Conservation (phyloP, 257 asterid species). For the Nicotiana otophora region DNA sequence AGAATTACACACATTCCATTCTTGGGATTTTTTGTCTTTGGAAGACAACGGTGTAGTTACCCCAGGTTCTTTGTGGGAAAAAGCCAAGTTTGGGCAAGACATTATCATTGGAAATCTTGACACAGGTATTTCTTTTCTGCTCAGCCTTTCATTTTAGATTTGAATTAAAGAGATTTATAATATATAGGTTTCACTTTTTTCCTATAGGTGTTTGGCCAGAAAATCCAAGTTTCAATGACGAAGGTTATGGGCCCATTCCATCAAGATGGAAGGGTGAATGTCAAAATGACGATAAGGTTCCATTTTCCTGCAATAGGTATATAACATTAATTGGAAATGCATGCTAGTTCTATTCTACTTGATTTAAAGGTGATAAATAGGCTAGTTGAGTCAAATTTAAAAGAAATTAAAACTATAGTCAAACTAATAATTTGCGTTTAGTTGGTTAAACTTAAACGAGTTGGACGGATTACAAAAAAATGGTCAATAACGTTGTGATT, state of each 20-base stretch:
- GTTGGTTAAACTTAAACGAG: no score
- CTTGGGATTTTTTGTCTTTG: slow-evolving; percentile 63
- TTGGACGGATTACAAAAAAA: no score
- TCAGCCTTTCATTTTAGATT: neutral
- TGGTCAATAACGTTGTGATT: neutral
- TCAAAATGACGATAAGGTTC: slow-evolving; percentile 13
- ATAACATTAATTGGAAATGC: neutral
- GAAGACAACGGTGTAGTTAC: slow-evolving; percentile 33
- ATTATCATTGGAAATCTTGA: slow-evolving; percentile 62
- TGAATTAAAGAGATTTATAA: neutral
- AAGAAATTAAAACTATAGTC: no score
- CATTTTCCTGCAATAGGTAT: slow-evolving; percentile 53
- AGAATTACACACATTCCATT: slow-evolving; percentile 60
- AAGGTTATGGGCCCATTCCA: slow-evolving; percentile 62
- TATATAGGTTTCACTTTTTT: no score
- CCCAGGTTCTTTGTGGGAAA: slow-evolving; percentile 44
- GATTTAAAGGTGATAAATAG: no score
- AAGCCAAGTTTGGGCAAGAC: slow-evolving; percentile 59
- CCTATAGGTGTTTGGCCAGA: slow-evolving; percentile 78
- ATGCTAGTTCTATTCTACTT: neutral
- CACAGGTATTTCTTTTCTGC: slow-evolving; percentile 31
- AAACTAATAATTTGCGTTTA: no score
- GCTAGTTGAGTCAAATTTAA: no score
- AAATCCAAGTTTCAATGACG: slow-evolving; percentile 58
- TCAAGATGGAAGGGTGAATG: slow-evolving; percentile 73